Base-by-base conservation (phyloP, 129 eudicot genomes). In the Cynara cardunculus region DNA sequence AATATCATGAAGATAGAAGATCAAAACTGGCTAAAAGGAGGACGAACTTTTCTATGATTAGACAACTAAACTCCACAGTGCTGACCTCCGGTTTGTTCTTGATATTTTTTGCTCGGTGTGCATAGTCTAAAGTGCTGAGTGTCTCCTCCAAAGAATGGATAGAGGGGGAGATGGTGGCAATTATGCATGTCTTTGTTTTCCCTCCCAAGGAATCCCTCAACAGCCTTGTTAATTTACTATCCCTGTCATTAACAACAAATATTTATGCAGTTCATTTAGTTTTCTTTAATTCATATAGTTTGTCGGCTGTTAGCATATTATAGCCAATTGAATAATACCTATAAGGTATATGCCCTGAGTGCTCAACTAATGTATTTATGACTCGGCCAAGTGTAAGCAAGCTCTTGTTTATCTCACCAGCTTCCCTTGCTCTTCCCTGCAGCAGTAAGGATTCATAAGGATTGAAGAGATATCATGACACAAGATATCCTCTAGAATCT, bases 401-500 rank as follows among this genome's bases (percentile, higher is more conserved):
- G 76, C 99, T 95, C 86, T 95, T 95, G 85, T 95, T 95, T 68
- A 95, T 95, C 87, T 95, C 99, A 62, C 99, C 99, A 11, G 99
- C 99, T 89, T 95, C 97, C 89, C 99, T 89, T 71, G 97, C 99
- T 85, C 99, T 87, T 7, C 97, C 97, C 99, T 95, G 88, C 75
- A 85, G 79, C 39, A 84, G 26, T 28, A 68, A 28, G 25, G 62
- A 74, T 24, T 3, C 69, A 64, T 2, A 0, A 64, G 28, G 26
- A 64, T 22, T 56, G 65, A 56, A 56, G 2, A 56, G 65, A 56
- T 56, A 56, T 56, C 9, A 56, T 18, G 65, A 18, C n/a, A 18
- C 24, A 56, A 18, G 65, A 56, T 49, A n/a, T 56, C 2, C 8
- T 56, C 5, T 56, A 4, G 2, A 10, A 18, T 16, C 22, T n/a